Percentiles rank a stretch among this genome's conserved stretches.
Conservation (phyloP, 805 yeast species). For the Yamadazyma insecticola region DNA sequence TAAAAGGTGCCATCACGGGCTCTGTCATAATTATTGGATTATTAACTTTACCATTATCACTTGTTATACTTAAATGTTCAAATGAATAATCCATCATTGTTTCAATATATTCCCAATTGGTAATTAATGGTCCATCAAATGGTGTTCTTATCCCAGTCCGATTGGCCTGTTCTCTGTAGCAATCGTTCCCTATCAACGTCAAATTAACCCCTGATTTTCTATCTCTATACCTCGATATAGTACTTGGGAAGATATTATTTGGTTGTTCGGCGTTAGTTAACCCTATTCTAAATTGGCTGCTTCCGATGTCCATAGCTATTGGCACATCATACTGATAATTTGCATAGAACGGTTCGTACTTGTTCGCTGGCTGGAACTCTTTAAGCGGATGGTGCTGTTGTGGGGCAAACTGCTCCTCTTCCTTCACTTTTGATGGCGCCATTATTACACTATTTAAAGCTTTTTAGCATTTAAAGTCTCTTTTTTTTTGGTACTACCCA, state of each 20-base stretch:
- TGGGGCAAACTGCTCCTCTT: slow-evolving; percentile 30
- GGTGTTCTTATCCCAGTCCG: slow-evolving; percentile 71
- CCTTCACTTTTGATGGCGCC: slow-evolving; percentile 12
- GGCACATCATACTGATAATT: slow-evolving; percentile 58
- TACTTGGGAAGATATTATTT: slow-evolving; percentile 62
- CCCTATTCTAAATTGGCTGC: slow-evolving; percentile 57
- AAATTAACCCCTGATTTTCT: slow-evolving; percentile 58
- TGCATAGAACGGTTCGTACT: slow-evolving; percentile 43
- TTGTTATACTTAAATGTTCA: slow-evolving; percentile 65
- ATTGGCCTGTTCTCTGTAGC: slow-evolving; percentile 63
- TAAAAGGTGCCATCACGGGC: slow-evolving; percentile 61
- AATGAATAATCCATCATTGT: slow-evolving; percentile 79
- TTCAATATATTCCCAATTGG: slow-evolving; percentile 92
- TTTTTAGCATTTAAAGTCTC: no score
- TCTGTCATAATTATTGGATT: slow-evolving; percentile 84
- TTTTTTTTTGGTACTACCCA: background rate
- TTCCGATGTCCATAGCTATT: slow-evolving; percentile 85
- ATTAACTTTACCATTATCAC: slow-evolving; percentile 46
- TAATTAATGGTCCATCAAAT: slow-evolving; percentile 78
- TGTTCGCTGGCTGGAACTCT: slow-evolving; percentile 34
- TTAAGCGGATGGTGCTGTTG: slow-evolving; percentile 38
- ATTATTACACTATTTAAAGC: no score
- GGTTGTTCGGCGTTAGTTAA: slow-evolving; percentile 44
- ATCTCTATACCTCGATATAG: slow-evolving; percentile 73
- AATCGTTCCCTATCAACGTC: slow-evolving; percentile 81